Evolutionary conservation across 495 filamentous ascomycete species (phyloP).

Genomic region (Penicillium diatomitis): DNA sequence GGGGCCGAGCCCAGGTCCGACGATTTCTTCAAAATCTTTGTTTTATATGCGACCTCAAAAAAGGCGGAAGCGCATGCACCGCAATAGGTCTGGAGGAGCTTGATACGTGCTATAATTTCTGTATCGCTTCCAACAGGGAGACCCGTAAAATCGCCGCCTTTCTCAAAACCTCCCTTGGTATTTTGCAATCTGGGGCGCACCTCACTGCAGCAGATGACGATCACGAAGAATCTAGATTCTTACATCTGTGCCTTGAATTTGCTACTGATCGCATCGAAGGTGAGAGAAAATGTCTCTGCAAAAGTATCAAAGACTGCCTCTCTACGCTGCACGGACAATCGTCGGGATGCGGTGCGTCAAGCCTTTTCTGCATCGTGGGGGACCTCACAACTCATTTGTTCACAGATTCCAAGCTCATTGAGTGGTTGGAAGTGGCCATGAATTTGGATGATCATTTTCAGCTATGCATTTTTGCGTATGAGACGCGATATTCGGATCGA

Average conservation of each 20-base stretch:
- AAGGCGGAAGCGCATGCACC: constrained; percentile 21
- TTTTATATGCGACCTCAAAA: constrained; percentile 27
- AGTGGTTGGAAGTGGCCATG: not conserved
- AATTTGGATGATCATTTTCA: not conserved
- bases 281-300: constrained; percentile 1
- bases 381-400: not conserved
- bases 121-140: constrained; percentile 21
- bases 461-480: not conserved
- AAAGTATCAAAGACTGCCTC: not conserved
- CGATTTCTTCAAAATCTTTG: constrained; percentile 21
- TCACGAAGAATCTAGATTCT: not conserved
- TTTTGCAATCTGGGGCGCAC: not conserved
- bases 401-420: not conserved
- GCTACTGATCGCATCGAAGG: not conserved
- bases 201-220: not conserved
- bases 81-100: constrained; percentile 23
- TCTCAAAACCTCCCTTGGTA: constrained; percentile 8
- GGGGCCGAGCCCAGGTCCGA: not conserved
- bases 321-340: not conserved
- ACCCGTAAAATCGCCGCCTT: constrained; percentile 6
- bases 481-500: not conserved
- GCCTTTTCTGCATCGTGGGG: not conserved
- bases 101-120: constrained; percentile 14
- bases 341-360: not conserved
- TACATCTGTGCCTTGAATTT: constrained; percentile 2